Percentiles rank a stretch among this genome's conserved stretches.
These are phyloP conservation scores for Gleditsia sinensis DNA, from an alignment of 306 rosid genomes.

Conservation along the genomic window DNA sequence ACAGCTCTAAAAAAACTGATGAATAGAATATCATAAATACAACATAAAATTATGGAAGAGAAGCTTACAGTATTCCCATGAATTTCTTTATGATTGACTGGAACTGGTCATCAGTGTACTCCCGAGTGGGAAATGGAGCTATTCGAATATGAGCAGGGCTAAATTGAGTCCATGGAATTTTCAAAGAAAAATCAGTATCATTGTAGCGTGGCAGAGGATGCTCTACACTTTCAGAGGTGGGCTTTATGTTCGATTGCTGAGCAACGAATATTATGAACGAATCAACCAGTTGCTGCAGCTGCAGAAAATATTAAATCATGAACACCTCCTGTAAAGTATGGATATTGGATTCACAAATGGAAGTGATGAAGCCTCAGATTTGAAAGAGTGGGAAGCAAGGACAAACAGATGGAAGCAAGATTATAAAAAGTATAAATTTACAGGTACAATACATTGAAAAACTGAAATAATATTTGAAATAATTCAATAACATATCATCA, in stretches of 20 bases:
- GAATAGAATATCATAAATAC: constrained; percentile 7
- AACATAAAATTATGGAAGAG: constrained; percentile 24
- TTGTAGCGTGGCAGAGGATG: constrained; percentile 42
- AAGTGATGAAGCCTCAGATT: constrained; percentile 17
- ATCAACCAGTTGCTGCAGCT: constrained; percentile 93
- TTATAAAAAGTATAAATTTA: neutral
- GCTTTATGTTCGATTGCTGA: constrained; percentile 58
- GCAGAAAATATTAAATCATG: constrained; percentile 48
- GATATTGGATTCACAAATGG: constrained; percentile 9
- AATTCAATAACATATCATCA: neutral
- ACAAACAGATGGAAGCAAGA: constrained; percentile 18
- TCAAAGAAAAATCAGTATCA: constrained; percentile 40
- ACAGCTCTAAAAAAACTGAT: constrained; percentile 23
- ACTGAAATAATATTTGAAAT: neutral
- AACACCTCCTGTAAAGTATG: constrained; percentile 20
- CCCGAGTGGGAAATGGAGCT: constrained; percentile 92
- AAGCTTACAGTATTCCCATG: constrained; percentile 89
- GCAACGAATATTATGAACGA: constrained; percentile 80
- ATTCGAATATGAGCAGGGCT: constrained; percentile 75
- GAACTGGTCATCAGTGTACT: constrained; percentile 95
- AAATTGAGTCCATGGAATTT: constrained; percentile 60
- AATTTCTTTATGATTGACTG: constrained; percentile 85
- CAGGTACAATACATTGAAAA: neutral
- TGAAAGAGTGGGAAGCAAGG: constrained; percentile 4
- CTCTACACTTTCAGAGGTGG: constrained; percentile 38